phyloP scores from a whole-genome alignment of 2,329 filamentous ascomycete species.

The Grosmannia clavigera region DNA sequence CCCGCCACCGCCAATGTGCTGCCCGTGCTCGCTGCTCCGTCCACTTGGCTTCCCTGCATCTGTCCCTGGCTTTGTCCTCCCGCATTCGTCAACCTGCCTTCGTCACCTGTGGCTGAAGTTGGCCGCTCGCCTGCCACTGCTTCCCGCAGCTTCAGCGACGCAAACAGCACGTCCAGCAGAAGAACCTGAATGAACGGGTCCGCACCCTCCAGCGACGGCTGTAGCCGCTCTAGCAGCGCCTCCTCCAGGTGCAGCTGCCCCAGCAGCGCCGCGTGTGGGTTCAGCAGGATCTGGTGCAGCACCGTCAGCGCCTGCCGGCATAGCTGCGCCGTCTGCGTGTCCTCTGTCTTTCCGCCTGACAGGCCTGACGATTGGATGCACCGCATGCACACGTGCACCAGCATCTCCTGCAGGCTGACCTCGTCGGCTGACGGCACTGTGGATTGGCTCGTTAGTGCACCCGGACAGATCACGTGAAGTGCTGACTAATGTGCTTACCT shows the following conservation, averaged over 20 bases:
- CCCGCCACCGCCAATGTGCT: conserved; percentile 13
- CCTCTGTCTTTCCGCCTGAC: conserved; percentile 20
- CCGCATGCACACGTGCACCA: conserved; percentile 52
- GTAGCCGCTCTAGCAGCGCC: conserved; percentile 55
- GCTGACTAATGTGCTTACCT: conserved; percentile 32
- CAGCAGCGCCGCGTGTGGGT: conserved; percentile 46
- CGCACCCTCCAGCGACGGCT: conserved; percentile 43
- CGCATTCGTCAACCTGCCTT: no score
- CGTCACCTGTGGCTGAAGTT: conserved; percentile 21
- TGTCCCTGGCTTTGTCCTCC: no score
- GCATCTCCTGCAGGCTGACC: conserved; percentile 53
- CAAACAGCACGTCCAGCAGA: conserved; percentile 66
- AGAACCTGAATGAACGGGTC: conserved; percentile 65
- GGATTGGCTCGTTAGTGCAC: neutral
- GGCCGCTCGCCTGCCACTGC: conserved; percentile 26
- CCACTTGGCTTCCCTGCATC: no score
- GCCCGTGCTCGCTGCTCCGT: neutral
- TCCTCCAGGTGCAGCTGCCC: conserved; percentile 57
- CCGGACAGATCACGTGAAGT: no score
- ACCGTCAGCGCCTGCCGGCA: conserved; percentile 59
- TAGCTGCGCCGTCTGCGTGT: conserved; percentile 47
- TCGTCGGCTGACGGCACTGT: conserved; percentile 31
- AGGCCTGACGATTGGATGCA: conserved; percentile 36
- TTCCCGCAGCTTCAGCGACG: conserved; percentile 55
- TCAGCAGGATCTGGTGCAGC: conserved; percentile 56